Conservation (phyloP, 2,329 filamentous ascomycete species). For the Pestalotiopsis sp. region DNA sequence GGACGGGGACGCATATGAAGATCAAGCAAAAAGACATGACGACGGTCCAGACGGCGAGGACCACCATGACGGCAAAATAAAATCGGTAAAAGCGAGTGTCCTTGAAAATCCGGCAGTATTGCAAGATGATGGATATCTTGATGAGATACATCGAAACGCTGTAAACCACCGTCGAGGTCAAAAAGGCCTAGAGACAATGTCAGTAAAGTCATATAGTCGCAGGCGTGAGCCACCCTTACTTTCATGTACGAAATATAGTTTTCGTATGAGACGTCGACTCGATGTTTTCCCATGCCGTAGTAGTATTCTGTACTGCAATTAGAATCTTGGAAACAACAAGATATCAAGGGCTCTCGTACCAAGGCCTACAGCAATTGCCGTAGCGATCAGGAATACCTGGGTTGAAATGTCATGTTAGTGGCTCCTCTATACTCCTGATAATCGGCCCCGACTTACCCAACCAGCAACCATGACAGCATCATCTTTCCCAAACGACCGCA, state of each 20-base stretch:
- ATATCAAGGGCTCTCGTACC: background rate
- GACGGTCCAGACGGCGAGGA: slow-evolving; percentile 6
- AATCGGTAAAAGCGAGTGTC: slow-evolving; percentile 5
- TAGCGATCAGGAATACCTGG: background rate
- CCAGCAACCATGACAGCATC: background rate
- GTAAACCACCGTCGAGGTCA: slow-evolving; percentile 1
- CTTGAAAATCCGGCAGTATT: slow-evolving; percentile 14
- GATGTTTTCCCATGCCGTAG: slow-evolving; percentile 3
- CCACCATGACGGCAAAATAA: slow-evolving; percentile 2
- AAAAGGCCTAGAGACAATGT: slow-evolving; percentile 3
- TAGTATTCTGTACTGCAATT: background rate
- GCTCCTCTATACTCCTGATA: background rate
- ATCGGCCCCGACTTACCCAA: background rate
- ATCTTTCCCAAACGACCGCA: slow-evolving; percentile 6
- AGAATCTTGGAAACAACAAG: background rate
- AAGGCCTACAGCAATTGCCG: background rate
- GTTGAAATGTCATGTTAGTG: background rate
- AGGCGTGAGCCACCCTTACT: background rate
- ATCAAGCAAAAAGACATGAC: background rate
- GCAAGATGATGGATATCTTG: slow-evolving; percentile 13
- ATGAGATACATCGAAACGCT: slow-evolving; percentile 11
- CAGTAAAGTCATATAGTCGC: background rate
- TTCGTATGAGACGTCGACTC: background rate
- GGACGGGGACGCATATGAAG: slow-evolving; percentile 10
- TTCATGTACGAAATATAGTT: slow-evolving; percentile 4